phyloP scores from a whole-genome alignment of 129 eudicot genomes.

The Silybum marianum region DNA sequence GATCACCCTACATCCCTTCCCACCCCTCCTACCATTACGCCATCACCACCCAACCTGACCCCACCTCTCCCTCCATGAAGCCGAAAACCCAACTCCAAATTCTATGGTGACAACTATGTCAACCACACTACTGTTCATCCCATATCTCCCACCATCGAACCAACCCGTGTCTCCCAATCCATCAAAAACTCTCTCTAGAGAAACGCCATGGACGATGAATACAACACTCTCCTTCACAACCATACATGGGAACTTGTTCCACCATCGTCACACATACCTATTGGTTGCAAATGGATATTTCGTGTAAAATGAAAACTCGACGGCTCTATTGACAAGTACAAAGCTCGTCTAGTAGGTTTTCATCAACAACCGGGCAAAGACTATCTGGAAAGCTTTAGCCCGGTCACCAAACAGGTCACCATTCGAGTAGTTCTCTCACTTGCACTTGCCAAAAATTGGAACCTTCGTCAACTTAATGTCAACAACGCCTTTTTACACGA shows the following conservation, averaged over 20 bases:
- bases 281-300: slow-evolving; percentile 6
- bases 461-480: too few species aligned
- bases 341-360: too few species aligned
- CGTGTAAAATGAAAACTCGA: neutral
- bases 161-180: slow-evolving; percentile 2
- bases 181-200: neutral
- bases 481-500: too few species aligned
- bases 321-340: too few species aligned
- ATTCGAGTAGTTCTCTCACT: too few species aligned
- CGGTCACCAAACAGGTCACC: too few species aligned
- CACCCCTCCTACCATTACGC: neutral
- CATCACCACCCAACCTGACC: neutral
- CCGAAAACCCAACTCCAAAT: too few species aligned
- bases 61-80: neutral
- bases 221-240: slow-evolving; percentile 5
- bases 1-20: neutral
- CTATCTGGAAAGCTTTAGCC: too few species aligned
- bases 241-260: slow-evolving; percentile 7
- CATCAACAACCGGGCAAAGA: too few species aligned
- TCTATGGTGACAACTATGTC: too few species aligned
- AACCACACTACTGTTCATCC: neutral
- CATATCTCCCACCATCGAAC: neutral
- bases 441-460: too few species aligned
- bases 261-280: neutral
- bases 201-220: neutral